phyloP scores from a whole-genome alignment of 2,329 filamentous ascomycete species.

The Xylariales sp. region DNA sequence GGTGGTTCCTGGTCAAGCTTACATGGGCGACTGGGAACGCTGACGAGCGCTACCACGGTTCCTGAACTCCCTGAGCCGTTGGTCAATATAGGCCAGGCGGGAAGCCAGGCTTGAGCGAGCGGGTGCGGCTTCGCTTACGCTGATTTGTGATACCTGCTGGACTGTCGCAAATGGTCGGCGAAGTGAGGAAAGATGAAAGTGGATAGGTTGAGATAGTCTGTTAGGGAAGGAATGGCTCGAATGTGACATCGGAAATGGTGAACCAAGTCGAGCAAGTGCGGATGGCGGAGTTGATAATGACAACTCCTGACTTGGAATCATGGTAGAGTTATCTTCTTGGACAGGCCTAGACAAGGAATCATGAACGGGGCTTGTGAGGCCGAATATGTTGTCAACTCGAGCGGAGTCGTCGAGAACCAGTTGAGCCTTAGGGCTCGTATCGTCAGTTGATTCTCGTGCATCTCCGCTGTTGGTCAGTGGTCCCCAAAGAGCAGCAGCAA shows the following conservation, averaged over 20 bases:
- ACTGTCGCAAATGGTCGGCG: slow-evolving; percentile 54
- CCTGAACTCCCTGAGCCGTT: slow-evolving; percentile 51
- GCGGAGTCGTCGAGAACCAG: slow-evolving; percentile 8
- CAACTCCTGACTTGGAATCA: too few relatives aligned
- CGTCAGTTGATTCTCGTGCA: neutral
- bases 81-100: slow-evolving; percentile 54
- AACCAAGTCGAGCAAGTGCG: slow-evolving; percentile 51
- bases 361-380: slow-evolving; percentile 4
- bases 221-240: slow-evolving; percentile 60
- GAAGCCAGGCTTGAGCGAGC: slow-evolving; percentile 39
- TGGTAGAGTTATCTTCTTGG: neutral
- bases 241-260: slow-evolving; percentile 48
- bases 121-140: slow-evolving; percentile 27
- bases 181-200: slow-evolving; percentile 38
- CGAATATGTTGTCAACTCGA: slow-evolving; percentile 7
- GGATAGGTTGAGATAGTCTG: slow-evolving; percentile 42
- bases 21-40: slow-evolving; percentile 47
- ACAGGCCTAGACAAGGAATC: slow-evolving; percentile 12
- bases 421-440: neutral
- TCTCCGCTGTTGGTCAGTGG: slow-evolving; percentile 32
- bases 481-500: slow-evolving; percentile 50
- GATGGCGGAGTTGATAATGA: too few relatives aligned
- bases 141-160: slow-evolving; percentile 38
- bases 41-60: slow-evolving; percentile 34
- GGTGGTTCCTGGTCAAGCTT: too few relatives aligned